Evolutionary conservation across 1,284 basidiomycete species (phyloP).

Genomic region (Mycosarcoma mackinlayi): DNA sequence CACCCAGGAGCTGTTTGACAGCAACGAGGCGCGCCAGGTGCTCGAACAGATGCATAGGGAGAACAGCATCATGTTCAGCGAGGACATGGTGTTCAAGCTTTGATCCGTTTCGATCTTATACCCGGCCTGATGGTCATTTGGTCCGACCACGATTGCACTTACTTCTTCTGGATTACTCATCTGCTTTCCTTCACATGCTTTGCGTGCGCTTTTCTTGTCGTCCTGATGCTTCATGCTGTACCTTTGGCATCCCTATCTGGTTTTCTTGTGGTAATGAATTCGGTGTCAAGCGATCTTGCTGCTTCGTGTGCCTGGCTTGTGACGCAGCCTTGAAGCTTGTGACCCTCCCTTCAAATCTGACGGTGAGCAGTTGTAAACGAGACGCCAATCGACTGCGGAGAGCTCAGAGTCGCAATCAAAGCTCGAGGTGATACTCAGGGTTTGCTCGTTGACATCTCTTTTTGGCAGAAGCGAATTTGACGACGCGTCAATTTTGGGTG

Average conservation of each 20-base stretch:
- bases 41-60: slow-evolving; percentile 77
- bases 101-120: slow-evolving; percentile 21
- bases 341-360: too few relatives aligned
- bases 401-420: too few relatives aligned
- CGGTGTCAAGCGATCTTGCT: background rate
- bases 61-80: slow-evolving; percentile 83
- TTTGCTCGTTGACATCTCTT: too few relatives aligned
- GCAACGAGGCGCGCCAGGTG: slow-evolving; percentile 77
- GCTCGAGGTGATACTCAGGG: too few relatives aligned
- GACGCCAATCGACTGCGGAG: too few relatives aligned
- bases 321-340: too few relatives aligned
- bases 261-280: background rate
- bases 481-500: too few relatives aligned
- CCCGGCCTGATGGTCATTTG: slow-evolving; percentile 8
- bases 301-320: too few relatives aligned
- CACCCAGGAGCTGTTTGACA: slow-evolving; percentile 79
- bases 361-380: too few relatives aligned
- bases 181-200: background rate
- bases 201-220: background rate
- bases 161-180: background rate
- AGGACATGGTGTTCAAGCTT: slow-evolving; percentile 47
- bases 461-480: too few relatives aligned
- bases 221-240: slow-evolving; percentile 15
- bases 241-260: too few relatives aligned
- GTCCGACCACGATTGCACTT: too few relatives aligned